These are phyloP conservation scores for Leccinum variicolor DNA, from an alignment of 768 basidiomycete species.

Conservation along the genomic window DNA sequence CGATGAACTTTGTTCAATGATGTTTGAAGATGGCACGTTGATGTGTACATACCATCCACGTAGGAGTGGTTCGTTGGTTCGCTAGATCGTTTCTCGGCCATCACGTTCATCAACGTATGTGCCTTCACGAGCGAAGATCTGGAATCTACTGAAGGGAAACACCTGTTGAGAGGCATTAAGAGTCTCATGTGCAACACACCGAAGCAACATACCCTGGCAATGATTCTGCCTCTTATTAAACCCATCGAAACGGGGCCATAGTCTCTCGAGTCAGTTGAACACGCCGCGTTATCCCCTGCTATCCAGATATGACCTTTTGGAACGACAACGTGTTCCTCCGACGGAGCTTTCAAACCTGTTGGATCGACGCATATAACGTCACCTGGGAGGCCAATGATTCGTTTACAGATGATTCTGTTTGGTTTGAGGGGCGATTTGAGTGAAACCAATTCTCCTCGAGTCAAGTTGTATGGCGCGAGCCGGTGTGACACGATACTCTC, in stretches of 20 bases:
- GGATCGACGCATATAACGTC: slow-evolving; percentile 90
- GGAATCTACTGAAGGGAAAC: slow-evolving; percentile 29
- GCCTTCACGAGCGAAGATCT: slow-evolving; percentile 19
- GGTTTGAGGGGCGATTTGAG: slow-evolving; percentile 70
- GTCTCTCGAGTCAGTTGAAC: slow-evolving; percentile 83
- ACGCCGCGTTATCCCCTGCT: slow-evolving; percentile 80
- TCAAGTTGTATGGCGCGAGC: slow-evolving; percentile 46
- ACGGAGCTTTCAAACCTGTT: slow-evolving; percentile 58
- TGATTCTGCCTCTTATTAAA: slow-evolving; percentile 65
- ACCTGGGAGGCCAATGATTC: slow-evolving; percentile 86
- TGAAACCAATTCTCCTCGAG: slow-evolving; percentile 76
- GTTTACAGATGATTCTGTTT: slow-evolving; percentile 73
- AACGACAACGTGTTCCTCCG: slow-evolving; percentile 69
- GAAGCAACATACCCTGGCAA: slow-evolving; percentile 52
- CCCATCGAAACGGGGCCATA: slow-evolving; percentile 91
- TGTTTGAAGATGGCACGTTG: background rate
- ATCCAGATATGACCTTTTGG: slow-evolving; percentile 91
- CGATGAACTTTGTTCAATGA: slow-evolving; percentile 76
- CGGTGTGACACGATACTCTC: slow-evolving; percentile 59
- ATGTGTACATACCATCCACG: background rate
- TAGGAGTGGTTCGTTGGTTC: background rate
- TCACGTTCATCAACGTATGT: slow-evolving; percentile 21
- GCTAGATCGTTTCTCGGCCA: background rate
- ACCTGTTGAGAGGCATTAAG: slow-evolving; percentile 20
- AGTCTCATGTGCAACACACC: background rate